Evolutionary conservation across 2,329 filamentous ascomycete species (phyloP), one percentile per base, ranked within the genome.

Genomic region (Verticillium nonalfalfae): DNA sequence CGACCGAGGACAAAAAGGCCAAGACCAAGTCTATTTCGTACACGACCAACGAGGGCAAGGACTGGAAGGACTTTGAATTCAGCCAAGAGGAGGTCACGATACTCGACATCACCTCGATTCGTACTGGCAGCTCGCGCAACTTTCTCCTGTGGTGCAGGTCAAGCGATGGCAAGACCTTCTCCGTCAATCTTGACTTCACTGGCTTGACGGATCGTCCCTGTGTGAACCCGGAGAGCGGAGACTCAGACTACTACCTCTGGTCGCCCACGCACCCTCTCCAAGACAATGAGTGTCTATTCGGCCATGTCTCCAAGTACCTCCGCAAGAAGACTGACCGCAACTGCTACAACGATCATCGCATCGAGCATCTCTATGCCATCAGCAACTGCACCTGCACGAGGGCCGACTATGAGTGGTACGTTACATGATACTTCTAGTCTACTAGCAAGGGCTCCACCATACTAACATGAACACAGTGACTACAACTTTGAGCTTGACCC

Each of bases 351-450:
- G 87, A 89, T 59, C 83, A 85, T 72, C 84, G 83, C 64, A 84
- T 96, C 65, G 81, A 87, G 66, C 85, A 87, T 65, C 79, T 94
- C 33, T 89, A 93, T 74, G 83, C 84, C 66, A 87, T 91, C 66
- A 77, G 83, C 65, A 92, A 96, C 73, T 99, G 95, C 79, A 81
- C 85, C 62, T 99, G 95, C 77, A 90, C 86, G 9, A 83, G 92
- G 59, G 83, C 86, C 62, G 95, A 99, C 76, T 99, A 89, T 72
- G 95, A 99, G 82, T 99, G 95, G 90, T 93, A 78, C 78, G 87
- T 76, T 13, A 11, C 50, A 36, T 18, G 9, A n/a, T 7, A 9
- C n/a, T 9, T 9, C 5, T n/a, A 10, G 9, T 10, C 45, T n/a
- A 21, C 18, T 3, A n/a, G 9, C 45, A 10, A 10, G 21, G 3